Percentiles rank a stretch among this genome's conserved stretches.
phyloP scores from a whole-genome alignment of 331 rosid species.

The Acacia concinna region DNA sequence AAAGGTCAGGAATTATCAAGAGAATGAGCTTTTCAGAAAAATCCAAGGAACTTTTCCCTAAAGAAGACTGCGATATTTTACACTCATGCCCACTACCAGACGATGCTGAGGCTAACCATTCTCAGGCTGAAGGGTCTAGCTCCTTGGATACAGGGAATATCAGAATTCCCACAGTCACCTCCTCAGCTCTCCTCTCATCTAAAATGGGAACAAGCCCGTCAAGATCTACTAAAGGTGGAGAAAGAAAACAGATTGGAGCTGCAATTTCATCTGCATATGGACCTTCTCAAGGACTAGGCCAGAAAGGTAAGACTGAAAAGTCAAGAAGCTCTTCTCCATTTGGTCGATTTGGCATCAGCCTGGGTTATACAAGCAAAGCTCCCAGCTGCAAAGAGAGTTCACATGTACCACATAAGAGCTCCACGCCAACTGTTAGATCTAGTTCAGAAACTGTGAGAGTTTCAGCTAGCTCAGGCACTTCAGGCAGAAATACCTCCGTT shows the following conservation, averaged over 20 bases:
- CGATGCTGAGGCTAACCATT: conserved; percentile 40
- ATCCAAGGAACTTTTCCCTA: conserved; percentile 32
- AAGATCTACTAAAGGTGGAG: conserved; percentile 40
- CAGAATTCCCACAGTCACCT: conserved; percentile 36
- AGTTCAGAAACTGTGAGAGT: conserved; percentile 38
- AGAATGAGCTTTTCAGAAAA: conserved; percentile 44
- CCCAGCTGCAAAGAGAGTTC: conserved; percentile 55
- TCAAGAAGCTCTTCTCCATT: conserved; percentile 81
- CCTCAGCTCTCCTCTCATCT: conserved; percentile 31
- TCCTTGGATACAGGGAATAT: conserved; percentile 35
- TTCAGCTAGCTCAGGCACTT: conserved; percentile 41
- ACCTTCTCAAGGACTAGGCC: conserved; percentile 45
- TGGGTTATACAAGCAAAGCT: conserved; percentile 55
- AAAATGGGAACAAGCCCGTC: conserved; percentile 49
- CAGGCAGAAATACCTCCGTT: conserved; percentile 49
- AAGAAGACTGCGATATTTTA: conserved; percentile 37
- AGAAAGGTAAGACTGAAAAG: conserved; percentile 53
- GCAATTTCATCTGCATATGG: conserved; percentile 43
- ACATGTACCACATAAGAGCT: conserved; percentile 43
- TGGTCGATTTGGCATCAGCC: conserved; percentile 54
- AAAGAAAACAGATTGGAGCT: conserved; percentile 34
- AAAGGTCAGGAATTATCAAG: conserved; percentile 39
- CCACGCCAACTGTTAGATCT: conserved; percentile 43
- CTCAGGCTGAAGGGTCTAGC: conserved; percentile 39
- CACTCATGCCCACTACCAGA: conserved; percentile 44